A percentile compares a stretch with the other conserved stretches of the same genome.
phyloP scores from a whole-genome alignment of 179 eudicot genomes.

The Patellifolia procumbens region DNA sequence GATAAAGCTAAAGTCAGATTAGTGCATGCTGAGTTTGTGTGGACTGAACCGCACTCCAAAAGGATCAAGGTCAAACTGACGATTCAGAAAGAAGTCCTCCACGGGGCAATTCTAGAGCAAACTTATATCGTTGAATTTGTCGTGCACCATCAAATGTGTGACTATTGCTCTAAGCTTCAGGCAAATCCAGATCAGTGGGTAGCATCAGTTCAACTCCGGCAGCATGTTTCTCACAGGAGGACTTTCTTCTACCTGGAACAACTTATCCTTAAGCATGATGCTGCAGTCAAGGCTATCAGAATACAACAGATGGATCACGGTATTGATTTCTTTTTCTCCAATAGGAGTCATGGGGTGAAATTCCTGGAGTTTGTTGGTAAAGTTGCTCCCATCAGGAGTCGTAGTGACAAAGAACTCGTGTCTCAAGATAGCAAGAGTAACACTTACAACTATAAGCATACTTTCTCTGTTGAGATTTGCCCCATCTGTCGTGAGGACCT shows the following conservation, averaged over 20 bases:
- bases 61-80: constrained; percentile 51
- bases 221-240: constrained; percentile 61
- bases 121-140: constrained; percentile 49
- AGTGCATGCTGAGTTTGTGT: constrained; percentile 47
- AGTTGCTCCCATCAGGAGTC: constrained; percentile 49
- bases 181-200: constrained; percentile 67
- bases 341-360: constrained; percentile 52
- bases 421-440: too few relatives aligned
- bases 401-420: constrained; percentile 46
- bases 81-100: constrained; percentile 56
- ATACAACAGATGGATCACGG: constrained; percentile 56
- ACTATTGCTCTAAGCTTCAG: constrained; percentile 48
- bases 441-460: too few relatives aligned
- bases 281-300: constrained; percentile 46
- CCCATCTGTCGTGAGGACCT: constrained; percentile 65
- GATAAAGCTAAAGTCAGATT: constrained; percentile 44
- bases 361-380: constrained; percentile 54
- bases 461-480: too few relatives aligned
- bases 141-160: constrained; percentile 52
- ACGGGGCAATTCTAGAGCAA: constrained; percentile 50
- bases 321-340: constrained; percentile 60
- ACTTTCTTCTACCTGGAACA: constrained; percentile 61
- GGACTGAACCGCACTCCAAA: constrained; percentile 56
- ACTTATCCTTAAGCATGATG: constrained; percentile 59
- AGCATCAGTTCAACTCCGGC: constrained; percentile 59